Conservation (phyloP, 2,329 filamentous ascomycete genomes). For the Neopestalotiopsis sp. region DNA sequence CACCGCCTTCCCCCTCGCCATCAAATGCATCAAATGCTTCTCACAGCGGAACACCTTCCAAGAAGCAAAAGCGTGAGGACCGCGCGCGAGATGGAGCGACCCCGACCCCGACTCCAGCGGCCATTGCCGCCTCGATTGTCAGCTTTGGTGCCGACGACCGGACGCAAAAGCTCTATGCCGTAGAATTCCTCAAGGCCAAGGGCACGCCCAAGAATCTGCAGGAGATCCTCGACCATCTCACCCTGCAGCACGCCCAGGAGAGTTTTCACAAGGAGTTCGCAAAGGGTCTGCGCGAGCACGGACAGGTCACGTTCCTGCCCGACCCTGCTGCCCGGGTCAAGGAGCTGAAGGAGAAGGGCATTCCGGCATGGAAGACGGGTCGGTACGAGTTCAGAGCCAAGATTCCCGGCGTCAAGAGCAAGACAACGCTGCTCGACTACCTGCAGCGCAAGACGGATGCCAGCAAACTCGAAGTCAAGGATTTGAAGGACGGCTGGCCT, state of each 20-base stretch:
- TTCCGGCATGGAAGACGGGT: slow-evolving; percentile 70
- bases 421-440: slow-evolving; percentile 78
- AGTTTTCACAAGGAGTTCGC: slow-evolving; percentile 68
- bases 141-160: slow-evolving; percentile 81
- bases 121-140: slow-evolving; percentile 59
- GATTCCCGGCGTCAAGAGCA: slow-evolving; percentile 78
- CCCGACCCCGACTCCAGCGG: slow-evolving; percentile 38
- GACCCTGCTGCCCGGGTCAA: slow-evolving; percentile 66
- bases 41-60: slow-evolving; percentile 69
- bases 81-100: slow-evolving; percentile 26
- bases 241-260: slow-evolving; percentile 67
- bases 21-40: slow-evolving; percentile 50
- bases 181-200: slow-evolving; percentile 80
- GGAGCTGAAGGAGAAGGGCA: slow-evolving; percentile 58
- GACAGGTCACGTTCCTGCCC: slow-evolving; percentile 62
- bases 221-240: slow-evolving; percentile 82
- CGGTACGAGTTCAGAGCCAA: slow-evolving; percentile 85
- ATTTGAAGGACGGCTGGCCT: slow-evolving; percentile 95
- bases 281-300: slow-evolving; percentile 70
- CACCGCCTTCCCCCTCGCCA: slow-evolving; percentile 67
- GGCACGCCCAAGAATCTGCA: slow-evolving; percentile 71
- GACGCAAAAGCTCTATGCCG: slow-evolving; percentile 86
- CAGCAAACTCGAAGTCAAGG: slow-evolving; percentile 81
- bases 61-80: slow-evolving; percentile 64
- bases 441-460: slow-evolving; percentile 84